Conservation (phyloP, 1,284 basidiomycete genomes). For the Ustilago tritici region DNA sequence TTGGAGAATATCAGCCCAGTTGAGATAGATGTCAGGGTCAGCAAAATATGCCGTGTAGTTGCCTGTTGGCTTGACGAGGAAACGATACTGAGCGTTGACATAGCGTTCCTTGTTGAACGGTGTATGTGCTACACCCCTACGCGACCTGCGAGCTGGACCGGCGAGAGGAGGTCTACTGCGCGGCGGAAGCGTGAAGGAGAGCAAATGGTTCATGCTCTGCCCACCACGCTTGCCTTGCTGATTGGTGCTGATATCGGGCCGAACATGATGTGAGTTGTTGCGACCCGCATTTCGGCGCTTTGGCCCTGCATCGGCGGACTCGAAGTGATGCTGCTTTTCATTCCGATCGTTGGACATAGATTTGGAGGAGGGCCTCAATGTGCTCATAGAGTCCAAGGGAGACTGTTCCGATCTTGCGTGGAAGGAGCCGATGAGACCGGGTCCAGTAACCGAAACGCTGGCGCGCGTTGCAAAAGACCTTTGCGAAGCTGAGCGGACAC, state of each 20-base stretch:
- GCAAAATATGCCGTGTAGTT: constrained; percentile 66
- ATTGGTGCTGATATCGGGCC: constrained; percentile 20
- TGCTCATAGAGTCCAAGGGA: constrained; percentile 41
- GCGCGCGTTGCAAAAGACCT: background rate
- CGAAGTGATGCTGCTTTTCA: constrained; percentile 22
- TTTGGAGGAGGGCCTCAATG: constrained; percentile 38
- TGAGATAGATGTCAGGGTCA: constrained; percentile 65
- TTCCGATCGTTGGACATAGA: constrained; percentile 49
- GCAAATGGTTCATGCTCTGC: constrained; percentile 66
- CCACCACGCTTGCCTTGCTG: constrained; percentile 49
- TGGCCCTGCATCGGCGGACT: constrained; percentile 19
- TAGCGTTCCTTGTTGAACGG: constrained; percentile 69
- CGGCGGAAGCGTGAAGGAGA: constrained; percentile 67
- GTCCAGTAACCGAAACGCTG: background rate
- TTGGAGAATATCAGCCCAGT: constrained; percentile 86
- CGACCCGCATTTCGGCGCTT: constrained; percentile 33
- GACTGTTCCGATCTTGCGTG: background rate
- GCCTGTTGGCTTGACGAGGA: constrained; percentile 67
- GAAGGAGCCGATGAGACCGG: background rate
- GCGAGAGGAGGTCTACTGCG: constrained; percentile 59
- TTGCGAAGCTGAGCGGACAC: background rate
- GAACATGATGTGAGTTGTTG: constrained; percentile 29
- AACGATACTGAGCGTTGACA: constrained; percentile 68
- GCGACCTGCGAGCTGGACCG: constrained; percentile 50
- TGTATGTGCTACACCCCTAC: constrained; percentile 35